A percentile compares a stretch with the other conserved stretches of the same genome.
Evolutionary conservation across 2,329 filamentous ascomycete genomes (phyloP).

Genomic region (Mycosphaerella arachidis): DNA sequence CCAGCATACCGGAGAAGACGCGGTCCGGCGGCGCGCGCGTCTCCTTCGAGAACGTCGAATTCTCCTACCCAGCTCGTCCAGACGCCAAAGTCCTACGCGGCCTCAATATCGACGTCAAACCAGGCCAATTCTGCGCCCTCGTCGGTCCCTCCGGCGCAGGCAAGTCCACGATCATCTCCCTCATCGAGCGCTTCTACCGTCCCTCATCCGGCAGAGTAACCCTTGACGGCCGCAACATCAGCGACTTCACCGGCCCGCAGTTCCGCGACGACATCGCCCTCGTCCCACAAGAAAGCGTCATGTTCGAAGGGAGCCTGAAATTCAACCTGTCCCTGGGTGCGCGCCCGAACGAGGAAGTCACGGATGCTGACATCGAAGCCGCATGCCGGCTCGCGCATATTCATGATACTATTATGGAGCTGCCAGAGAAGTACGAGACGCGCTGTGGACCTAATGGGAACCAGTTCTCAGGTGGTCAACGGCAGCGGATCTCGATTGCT

Average conservation of each 20-base stretch:
- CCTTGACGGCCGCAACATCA: slow-evolving; percentile 43
- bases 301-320: slow-evolving; percentile 43
- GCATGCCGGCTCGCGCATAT: slow-evolving; percentile 67
- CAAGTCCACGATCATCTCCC: slow-evolving; percentile 39
- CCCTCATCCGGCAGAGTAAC: slow-evolving; percentile 59
- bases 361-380: slow-evolving; percentile 58
- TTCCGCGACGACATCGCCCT: slow-evolving; percentile 44
- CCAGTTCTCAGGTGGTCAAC: slow-evolving; percentile 41
- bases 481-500: slow-evolving; percentile 41
- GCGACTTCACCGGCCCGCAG: slow-evolving; percentile 32
- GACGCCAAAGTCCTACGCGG: slow-evolving; percentile 52
- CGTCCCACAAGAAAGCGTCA: slow-evolving; percentile 46
- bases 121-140: slow-evolving; percentile 39
- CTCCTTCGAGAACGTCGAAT: slow-evolving; percentile 56
- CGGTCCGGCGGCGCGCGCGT: slow-evolving; percentile 32
- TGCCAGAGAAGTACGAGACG: slow-evolving; percentile 64
- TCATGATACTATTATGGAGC: slow-evolving; percentile 59
- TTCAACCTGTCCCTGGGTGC: slow-evolving; percentile 41
- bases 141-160: slow-evolving; percentile 40
- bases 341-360: slow-evolving; percentile 52
- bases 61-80: slow-evolving; percentile 62
- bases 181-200: slow-evolving; percentile 54
- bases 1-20: neutral
- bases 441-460: slow-evolving; percentile 40
- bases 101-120: slow-evolving; percentile 28